Evolutionary conservation across 257 asterid genomes (phyloP), one percentile per base, ranked within the genome.

Genomic region (Fraxinus pennsylvanica): DNA sequence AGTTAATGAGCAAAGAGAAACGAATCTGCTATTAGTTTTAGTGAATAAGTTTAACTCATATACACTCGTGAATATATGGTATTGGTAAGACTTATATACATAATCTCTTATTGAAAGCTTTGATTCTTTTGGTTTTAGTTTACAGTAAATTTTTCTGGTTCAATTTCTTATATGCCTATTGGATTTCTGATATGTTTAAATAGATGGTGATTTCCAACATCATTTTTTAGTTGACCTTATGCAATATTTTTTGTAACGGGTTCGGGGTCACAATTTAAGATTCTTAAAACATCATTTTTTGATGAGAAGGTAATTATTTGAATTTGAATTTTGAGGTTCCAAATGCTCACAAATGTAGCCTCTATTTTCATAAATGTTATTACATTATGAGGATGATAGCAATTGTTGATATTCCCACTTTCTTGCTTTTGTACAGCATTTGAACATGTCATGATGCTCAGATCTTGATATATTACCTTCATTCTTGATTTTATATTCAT

Each of bases 361-460:
- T 63, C 29, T 63, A 2, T 30, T 8, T 67, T 4, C 25, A 43
- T 65, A 1, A 29, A 29, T 67, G 21, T 4, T 41, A 7, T 25
- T 33, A 27, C 54, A 77, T 32, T 50, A 50, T 71, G 32, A 74
- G 72, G 66, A 19, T 13, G 27, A 14, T 77, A 74, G 30, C 72
- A 57, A 6, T 32, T 50, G 9, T 68, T 67, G 5, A 57, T 80
- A 47, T 33, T 74, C 45, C 63, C 25, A 12, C 6, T 27, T 43
- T 27, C 8, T 21, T 30, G 43, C 32, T 30, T 43, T n/a, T 79
- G 47, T 45, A 14, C 59, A 50, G 41, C 72, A 63, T 71, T 54
- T 75, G 74, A 68, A 73, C 72, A 63, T 78, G 71, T 80, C 50
- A 71, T 71, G 75, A 80, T 81, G 52, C 73, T 72, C 29, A 14